A percentile compares a stretch with the other conserved stretches of the same genome.
Conservation (phyloP, 2,329 filamentous ascomycete genomes). For the Orbilia blumenaviensis region DNA sequence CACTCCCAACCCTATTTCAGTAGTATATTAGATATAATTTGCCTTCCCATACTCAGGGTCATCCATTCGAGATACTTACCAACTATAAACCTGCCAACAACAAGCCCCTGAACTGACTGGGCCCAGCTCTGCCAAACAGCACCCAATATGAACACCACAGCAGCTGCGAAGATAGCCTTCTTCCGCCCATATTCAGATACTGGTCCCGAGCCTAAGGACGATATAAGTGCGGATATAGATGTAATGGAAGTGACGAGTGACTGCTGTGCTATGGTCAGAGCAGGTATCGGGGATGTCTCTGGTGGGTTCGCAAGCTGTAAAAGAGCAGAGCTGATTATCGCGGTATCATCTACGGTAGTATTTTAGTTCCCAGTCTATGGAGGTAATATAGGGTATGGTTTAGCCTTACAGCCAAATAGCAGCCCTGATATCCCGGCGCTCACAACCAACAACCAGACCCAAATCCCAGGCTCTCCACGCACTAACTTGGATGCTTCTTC, state of each 20-base stretch:
- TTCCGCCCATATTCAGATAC: slow-evolving; percentile 71
- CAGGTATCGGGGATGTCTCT: slow-evolving; percentile 63
- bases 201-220: slow-evolving; percentile 72
- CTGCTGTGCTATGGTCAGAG: slow-evolving; percentile 71
- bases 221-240: slow-evolving; percentile 71
- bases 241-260: slow-evolving; percentile 77
- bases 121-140: slow-evolving; percentile 72
- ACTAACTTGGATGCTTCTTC: slow-evolving; percentile 44
- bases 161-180: slow-evolving; percentile 71
- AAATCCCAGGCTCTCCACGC: slow-evolving; percentile 45
- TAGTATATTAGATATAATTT: slow-evolving; percentile 1
- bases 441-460: slow-evolving; percentile 69
- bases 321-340: slow-evolving; percentile 74
- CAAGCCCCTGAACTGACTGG: slow-evolving; percentile 71
- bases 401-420: slow-evolving; percentile 71
- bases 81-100: slow-evolving; percentile 73
- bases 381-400: no score
- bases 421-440: slow-evolving; percentile 74
- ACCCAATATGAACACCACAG: slow-evolving; percentile 74
- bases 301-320: slow-evolving; percentile 72
- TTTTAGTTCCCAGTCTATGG: background rate
- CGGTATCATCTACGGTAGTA: slow-evolving; percentile 69
- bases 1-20: slow-evolving; percentile 70
- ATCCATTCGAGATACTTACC: slow-evolving; percentile 12
- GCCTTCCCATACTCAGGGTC: background rate